phyloP scores from a whole-genome alignment of 495 filamentous ascomycete species.

The Emericellopsis terricola region DNA sequence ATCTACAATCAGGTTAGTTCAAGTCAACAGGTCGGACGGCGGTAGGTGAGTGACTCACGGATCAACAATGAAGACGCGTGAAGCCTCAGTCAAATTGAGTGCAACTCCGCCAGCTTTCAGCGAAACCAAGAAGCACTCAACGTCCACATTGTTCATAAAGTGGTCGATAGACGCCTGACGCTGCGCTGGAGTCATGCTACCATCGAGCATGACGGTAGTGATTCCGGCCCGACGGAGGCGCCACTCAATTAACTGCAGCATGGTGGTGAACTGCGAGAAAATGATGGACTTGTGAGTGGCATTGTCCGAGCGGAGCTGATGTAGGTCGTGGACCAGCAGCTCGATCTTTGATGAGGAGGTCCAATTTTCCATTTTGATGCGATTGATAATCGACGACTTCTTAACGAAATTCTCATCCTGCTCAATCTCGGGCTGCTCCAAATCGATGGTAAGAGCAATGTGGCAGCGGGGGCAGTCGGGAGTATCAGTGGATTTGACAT shows the following conservation, averaged over 20 bases:
- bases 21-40: neutral
- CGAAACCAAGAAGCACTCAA: conserved; percentile 88
- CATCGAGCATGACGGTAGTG: conserved; percentile 93
- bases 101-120: conserved; percentile 93
- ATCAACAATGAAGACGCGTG: conserved; percentile 85
- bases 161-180: conserved; percentile 77
- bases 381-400: conserved; percentile 90
- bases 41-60: conserved; percentile 52
- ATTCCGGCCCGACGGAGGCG: conserved; percentile 85
- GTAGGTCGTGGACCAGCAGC: conserved; percentile 81
- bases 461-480: conserved; percentile 88
- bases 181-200: conserved; percentile 85
- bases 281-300: conserved; percentile 91
- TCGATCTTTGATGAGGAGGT: conserved; percentile 96
- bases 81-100: conserved; percentile 86
- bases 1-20: conserved; percentile 26
- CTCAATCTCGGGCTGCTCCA: conserved; percentile 85
- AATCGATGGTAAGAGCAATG: conserved; percentile 72
- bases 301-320: conserved; percentile 73
- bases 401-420: conserved; percentile 70
- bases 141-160: conserved; percentile 85
- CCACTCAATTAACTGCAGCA: conserved; percentile 97
- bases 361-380: conserved; percentile 95
- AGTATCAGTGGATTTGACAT: conserved; percentile 52
- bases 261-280: conserved; percentile 92